These are phyloP conservation scores for Colletotrichum abscissum DNA, from an alignment of 2,329 filamentous ascomycete species.

Conservation along the genomic window DNA sequence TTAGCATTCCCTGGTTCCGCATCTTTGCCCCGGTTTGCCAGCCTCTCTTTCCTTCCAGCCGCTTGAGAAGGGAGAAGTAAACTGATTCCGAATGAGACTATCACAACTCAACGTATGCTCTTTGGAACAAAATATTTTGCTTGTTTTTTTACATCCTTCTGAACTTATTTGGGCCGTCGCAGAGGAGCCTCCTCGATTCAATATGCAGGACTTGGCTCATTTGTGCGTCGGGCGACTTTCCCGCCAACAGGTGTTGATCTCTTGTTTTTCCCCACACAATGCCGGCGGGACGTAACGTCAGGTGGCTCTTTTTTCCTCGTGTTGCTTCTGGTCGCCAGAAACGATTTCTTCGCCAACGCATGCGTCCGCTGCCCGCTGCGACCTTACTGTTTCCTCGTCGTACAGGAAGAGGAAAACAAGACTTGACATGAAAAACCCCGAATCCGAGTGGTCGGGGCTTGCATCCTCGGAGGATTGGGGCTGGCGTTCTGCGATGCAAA, in stretches of 20 bases:
- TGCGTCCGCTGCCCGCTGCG: neutral
- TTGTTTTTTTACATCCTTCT: neutral
- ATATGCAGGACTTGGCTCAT: neutral
- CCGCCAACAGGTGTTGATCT: neutral
- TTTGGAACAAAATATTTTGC: neutral
- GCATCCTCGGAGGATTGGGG: constrained; percentile 11
- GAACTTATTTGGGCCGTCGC: neutral
- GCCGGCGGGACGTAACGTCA: constrained; percentile 14
- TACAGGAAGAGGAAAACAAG: neutral
- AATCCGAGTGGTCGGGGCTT: neutral
- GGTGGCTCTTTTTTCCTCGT: constrained; percentile 21
- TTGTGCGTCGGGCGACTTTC: neutral
- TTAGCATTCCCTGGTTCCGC: constrained; percentile 4
- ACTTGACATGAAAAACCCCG: neutral
- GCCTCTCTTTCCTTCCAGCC: constrained; percentile 10
- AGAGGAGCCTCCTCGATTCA: neutral
- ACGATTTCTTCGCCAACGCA: constrained; percentile 27
- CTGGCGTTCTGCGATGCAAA: neutral
- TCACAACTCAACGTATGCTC: neutral
- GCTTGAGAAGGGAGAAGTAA: neutral
- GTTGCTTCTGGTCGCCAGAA: neutral
- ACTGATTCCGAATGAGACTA: neutral
- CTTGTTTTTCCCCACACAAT: neutral
- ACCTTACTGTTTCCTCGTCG: neutral
- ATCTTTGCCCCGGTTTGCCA: constrained; percentile 14